Percentiles rank a stretch among this genome's conserved stretches.
phyloP scores from a whole-genome alignment of 2,329 filamentous ascomycete genomes.

The Pseudogymnoascus sp. region DNA sequence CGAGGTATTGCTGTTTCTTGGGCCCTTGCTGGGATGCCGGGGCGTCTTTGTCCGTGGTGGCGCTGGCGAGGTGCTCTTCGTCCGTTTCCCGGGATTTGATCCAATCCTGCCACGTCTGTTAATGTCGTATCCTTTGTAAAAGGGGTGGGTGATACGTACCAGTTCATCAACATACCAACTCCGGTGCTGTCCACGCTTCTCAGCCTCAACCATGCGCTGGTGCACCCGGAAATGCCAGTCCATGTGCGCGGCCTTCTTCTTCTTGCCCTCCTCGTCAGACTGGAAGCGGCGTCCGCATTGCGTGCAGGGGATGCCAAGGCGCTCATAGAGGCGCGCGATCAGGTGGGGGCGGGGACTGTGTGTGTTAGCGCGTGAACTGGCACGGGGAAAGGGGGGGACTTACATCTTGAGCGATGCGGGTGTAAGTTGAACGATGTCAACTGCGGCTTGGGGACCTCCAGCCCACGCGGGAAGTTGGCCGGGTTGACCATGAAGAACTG shows the following conservation, averaged over 20 bases:
- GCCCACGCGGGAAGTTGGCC: slow-evolving; percentile 19
- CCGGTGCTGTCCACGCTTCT: slow-evolving; percentile 78
- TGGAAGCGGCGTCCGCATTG: slow-evolving; percentile 86
- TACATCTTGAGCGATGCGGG: slow-evolving; percentile 66
- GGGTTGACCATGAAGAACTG: slow-evolving; percentile 13
- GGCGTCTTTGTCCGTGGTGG: slow-evolving; percentile 30
- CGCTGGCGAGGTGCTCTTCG: slow-evolving; percentile 46
- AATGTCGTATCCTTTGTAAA: slow-evolving; percentile 5
- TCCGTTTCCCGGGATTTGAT: slow-evolving; percentile 73
- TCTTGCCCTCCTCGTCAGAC: slow-evolving; percentile 65
- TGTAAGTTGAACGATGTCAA: slow-evolving; percentile 50
- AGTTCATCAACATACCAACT: slow-evolving; percentile 92
- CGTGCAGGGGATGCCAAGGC: slow-evolving; percentile 76
- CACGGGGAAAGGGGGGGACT: slow-evolving; percentile 26
- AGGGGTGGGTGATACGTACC: slow-evolving; percentile 39
- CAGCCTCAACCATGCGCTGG: slow-evolving; percentile 75
- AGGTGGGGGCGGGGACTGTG: slow-evolving; percentile 64
- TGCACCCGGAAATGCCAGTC: slow-evolving; percentile 98
- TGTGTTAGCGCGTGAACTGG: slow-evolving; percentile 14
- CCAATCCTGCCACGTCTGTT: slow-evolving; percentile 61
- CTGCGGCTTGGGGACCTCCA: slow-evolving; percentile 22
- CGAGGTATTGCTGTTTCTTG: slow-evolving; percentile 59
- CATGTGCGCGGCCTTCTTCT: slow-evolving; percentile 83
- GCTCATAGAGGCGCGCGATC: slow-evolving; percentile 66
- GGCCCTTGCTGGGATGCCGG: slow-evolving; percentile 32